Base-by-base conservation (phyloP, 257 asterid species). In the Verbascum thapsus region DNA sequence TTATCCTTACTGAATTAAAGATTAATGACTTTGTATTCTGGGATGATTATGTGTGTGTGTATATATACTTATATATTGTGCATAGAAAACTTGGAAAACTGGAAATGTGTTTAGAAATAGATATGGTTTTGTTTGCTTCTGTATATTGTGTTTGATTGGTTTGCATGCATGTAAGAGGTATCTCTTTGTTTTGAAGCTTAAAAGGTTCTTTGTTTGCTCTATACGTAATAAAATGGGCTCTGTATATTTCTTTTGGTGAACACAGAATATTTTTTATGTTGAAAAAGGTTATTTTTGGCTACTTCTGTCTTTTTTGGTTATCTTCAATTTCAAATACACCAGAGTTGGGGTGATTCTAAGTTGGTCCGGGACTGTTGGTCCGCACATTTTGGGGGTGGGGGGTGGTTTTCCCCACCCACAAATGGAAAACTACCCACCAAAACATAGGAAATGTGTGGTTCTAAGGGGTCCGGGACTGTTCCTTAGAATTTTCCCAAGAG, bases 71-170 rank as follows among this genome's bases (percentile, higher is more conserved):
- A 38, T 50, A 34, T 18, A 37, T 11, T 26, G 32, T 26, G 32
- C 32, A 26, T 1, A 26, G 17, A 0, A 8, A 11, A 19, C 37
- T 0, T 34, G 42, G 10, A 10, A 11, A 19, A 2, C 1, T 40
- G 38, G 19, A 9, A 30, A 53, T 56, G 16, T 17, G 26, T 9
- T 18, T 17, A 9, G 45, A 8, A 16, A 3, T 3, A 15, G 18
- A 26, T 26, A 26, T 26, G 32, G 32, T 13, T 40, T 2, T n/a
- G n/a, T n/a, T 8, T 40, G 13, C 22, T 13, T 59, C 62, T 66
- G 12, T 20, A 52, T 41, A n/a, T 42, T 64, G 76, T 58, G 58
- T 71, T 64, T 40, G 30, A 20, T 58, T 58, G 53, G 20, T 48
- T 26, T 34, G 10, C 10, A 45, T 37, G 63, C 42, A 53, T 37